A percentile compares a stretch with the other conserved stretches of the same genome.
Evolutionary conservation across 768 basidiomycete genomes (phyloP).

Genomic region (Podaxis sp.): DNA sequence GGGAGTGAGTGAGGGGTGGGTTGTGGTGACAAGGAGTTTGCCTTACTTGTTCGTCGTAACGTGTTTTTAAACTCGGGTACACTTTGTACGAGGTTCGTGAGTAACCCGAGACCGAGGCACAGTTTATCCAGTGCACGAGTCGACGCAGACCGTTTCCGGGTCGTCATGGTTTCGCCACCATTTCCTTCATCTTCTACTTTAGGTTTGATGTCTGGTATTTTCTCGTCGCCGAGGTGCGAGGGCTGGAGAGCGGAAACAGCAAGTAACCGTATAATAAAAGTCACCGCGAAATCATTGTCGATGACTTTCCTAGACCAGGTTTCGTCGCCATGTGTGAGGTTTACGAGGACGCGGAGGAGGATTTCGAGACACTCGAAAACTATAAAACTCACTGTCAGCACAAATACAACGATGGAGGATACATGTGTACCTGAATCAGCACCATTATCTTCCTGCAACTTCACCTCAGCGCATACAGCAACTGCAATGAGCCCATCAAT

Average conservation of each 20-base stretch:
- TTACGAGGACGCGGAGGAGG: constrained; percentile 64
- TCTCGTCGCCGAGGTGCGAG: background rate
- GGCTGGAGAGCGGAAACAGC: constrained; percentile 25
- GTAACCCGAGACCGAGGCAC: constrained; percentile 69
- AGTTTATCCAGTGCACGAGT: constrained; percentile 58
- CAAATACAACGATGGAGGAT: background rate
- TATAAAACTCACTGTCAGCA: constrained; percentile 13
- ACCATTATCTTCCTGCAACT: constrained; percentile 14
- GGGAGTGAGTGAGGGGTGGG: background rate
- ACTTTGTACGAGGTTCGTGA: constrained; percentile 72
- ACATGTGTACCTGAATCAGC: constrained; percentile 17
- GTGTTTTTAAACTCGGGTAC: constrained; percentile 42
- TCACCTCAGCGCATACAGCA: constrained; percentile 44
- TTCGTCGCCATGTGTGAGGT: constrained; percentile 59
- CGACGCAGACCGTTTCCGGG: background rate
- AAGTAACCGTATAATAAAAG: constrained; percentile 44
- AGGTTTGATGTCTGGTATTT: constrained; percentile 1
- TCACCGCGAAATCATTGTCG: constrained; percentile 39
- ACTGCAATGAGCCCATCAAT: constrained; percentile 45
- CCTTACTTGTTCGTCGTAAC: constrained; percentile 48
- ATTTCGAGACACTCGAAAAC: constrained; percentile 50
- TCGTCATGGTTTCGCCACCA: background rate
- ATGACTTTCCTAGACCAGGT: constrained; percentile 54
- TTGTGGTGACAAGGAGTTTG: background rate
- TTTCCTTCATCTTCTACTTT: constrained; percentile 15